Conservation (phyloP, 129 eudicot species). For the Centella asiatica region DNA sequence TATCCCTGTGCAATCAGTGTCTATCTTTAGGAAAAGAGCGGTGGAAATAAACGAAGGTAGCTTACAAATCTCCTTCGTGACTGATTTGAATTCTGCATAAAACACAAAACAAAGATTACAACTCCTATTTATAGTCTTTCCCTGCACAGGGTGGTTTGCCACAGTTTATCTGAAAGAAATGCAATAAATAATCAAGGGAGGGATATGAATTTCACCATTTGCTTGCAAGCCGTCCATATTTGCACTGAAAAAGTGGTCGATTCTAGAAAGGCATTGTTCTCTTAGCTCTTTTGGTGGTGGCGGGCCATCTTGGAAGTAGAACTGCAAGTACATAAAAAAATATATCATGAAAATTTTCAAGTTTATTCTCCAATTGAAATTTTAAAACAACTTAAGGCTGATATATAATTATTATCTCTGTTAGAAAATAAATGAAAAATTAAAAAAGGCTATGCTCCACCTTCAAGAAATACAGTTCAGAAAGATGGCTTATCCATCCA, state of each 20-base stretch:
- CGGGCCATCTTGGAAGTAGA: constrained; percentile 55
- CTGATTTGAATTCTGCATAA: constrained; percentile 67
- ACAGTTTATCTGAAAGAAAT: neutral
- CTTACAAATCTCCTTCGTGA: constrained; percentile 85
- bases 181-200: neutral
- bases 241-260: constrained; percentile 36
- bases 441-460: no score
- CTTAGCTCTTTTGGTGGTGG: constrained; percentile 57
- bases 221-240: constrained; percentile 43
- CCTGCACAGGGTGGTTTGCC: no score
- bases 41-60: constrained; percentile 82
- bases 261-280: constrained; percentile 44
- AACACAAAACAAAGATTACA: constrained; percentile 5
- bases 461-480: no score
- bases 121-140: no score
- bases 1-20: constrained; percentile 47
- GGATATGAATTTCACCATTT: constrained; percentile 34
- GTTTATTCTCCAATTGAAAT: no score
- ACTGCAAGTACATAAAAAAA: constrained; percentile 35
- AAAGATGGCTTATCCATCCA: no score
- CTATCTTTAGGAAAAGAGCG: constrained; percentile 71
- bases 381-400: no score
- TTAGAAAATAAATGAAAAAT: no score
- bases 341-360: no score
- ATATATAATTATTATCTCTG: no score